These are phyloP conservation scores for Skeletonema tropicum DNA, from an alignment of 108 stramenopile species.

Conservation along the genomic window DNA sequence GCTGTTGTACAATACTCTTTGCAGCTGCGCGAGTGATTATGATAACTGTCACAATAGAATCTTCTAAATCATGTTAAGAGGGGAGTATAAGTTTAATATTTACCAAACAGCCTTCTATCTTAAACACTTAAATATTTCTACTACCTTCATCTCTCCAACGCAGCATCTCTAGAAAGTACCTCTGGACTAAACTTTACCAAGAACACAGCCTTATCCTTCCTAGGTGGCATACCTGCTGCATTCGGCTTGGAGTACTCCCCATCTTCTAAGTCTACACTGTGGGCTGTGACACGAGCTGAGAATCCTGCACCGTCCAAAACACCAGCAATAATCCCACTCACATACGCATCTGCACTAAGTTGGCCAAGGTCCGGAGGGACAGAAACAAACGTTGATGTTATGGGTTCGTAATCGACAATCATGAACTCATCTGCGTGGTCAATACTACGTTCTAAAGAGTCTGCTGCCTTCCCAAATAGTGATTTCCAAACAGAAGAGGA, in stretches of 20 bases:
- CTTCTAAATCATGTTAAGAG: neutral
- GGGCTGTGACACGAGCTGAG: slow-evolving; percentile 84
- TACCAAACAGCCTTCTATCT: too few species aligned
- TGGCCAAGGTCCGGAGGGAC: slow-evolving; percentile 88
- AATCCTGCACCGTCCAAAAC: slow-evolving; percentile 88
- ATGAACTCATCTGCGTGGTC: slow-evolving; percentile 96
- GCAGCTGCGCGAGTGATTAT: neutral
- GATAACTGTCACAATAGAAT: slow-evolving; percentile 1
- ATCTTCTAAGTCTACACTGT: slow-evolving; percentile 78
- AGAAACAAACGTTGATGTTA: slow-evolving; percentile 86
- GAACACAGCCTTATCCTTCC: slow-evolving; percentile 92
- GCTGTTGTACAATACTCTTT: neutral
- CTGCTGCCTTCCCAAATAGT: slow-evolving; percentile 93
- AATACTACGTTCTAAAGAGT: slow-evolving; percentile 92
- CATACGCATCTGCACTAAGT: slow-evolving; percentile 90
- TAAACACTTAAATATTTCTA: too few species aligned
- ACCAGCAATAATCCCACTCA: slow-evolving; percentile 91
- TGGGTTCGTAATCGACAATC: slow-evolving; percentile 93
- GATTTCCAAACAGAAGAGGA: slow-evolving; percentile 93
- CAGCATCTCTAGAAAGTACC: slow-evolving; percentile 82
- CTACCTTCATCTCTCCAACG: slow-evolving; percentile 60
- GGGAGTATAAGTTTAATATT: neutral
- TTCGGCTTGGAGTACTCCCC: slow-evolving; percentile 43
- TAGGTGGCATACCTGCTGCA: slow-evolving; percentile 56
- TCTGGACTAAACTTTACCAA: slow-evolving; percentile 88